Conservation (phyloP, 75 land plant species). For the Pseudotsuga menziesii region DNA sequence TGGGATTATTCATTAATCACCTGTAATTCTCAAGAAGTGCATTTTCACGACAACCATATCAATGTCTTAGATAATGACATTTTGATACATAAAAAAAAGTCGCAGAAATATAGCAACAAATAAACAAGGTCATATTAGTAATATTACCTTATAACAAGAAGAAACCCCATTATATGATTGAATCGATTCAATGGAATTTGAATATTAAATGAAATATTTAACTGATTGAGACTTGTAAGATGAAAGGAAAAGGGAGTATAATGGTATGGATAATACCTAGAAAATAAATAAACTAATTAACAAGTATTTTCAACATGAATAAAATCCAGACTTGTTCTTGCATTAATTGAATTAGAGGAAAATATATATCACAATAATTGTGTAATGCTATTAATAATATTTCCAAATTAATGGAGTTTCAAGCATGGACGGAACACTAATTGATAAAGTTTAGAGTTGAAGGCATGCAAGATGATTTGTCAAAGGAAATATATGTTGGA, state of each 20-base stretch:
- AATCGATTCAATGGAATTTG: conserved; percentile 39
- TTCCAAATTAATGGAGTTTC: no score
- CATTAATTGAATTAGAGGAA: not conserved
- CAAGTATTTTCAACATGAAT: not conserved
- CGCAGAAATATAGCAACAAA: no score
- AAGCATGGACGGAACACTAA: no score
- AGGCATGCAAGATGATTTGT: no score
- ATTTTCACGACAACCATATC: conserved; percentile 17
- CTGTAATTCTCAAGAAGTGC: conserved; percentile 26
- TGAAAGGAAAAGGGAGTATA: conserved; percentile 42
- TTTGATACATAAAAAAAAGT: not conserved
- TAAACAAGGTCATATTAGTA: not conserved
- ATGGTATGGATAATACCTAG: conserved; percentile 39
- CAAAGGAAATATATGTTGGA: no score
- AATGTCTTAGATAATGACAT: no score
- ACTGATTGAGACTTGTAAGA: no score
- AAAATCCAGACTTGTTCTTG: not conserved
- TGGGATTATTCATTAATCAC: conserved; percentile 16
- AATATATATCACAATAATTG: no score
- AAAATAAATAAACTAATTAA: not conserved
- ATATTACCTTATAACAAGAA: conserved; percentile 33
- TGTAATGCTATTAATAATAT: not conserved
- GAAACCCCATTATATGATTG: conserved; percentile 37
- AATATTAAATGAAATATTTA: conserved; percentile 15
- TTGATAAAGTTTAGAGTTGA: no score